phyloP scores from a whole-genome alignment of 148 eudicot genomes.

The Amaranthus cruentus region DNA sequence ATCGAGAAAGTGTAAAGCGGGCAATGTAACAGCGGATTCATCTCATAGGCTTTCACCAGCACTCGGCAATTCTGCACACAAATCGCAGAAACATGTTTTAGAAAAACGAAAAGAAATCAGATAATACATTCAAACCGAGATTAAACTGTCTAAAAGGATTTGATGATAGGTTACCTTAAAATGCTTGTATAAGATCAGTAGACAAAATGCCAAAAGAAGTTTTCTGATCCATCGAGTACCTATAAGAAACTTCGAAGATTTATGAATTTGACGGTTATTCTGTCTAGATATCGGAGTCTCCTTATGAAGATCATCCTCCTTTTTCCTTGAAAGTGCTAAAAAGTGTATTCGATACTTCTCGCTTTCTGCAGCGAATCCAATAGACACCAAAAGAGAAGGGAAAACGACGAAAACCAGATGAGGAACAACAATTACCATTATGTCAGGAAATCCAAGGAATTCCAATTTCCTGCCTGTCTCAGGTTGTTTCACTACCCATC shows the following conservation, averaged over 20 bases:
- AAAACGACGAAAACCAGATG: constrained; percentile 72
- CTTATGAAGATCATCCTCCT: constrained; percentile 47
- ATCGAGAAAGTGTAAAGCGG: constrained; percentile 60
- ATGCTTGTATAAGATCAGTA: constrained; percentile 71
- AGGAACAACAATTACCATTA: constrained; percentile 79
- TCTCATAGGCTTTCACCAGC: constrained; percentile 75
- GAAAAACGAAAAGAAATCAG: too few relatives aligned
- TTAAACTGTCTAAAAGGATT: too few relatives aligned
- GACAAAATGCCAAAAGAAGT: constrained; percentile 40
- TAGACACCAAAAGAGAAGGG: constrained; percentile 47
- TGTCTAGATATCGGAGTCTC: constrained; percentile 18
- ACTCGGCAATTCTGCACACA: constrained; percentile 58
- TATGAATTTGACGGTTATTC: constrained; percentile 12
- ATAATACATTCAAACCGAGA: too few relatives aligned
- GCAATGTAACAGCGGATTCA: constrained; percentile 74
- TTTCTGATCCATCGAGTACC: constrained; percentile 53
- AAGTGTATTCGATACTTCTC: constrained; percentile 44
- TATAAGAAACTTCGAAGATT: constrained; percentile 15
- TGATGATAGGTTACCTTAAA: constrained; percentile 46
- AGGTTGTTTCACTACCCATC: constrained; percentile 57
- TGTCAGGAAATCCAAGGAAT: constrained; percentile 70
- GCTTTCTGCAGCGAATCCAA: constrained; percentile 58
- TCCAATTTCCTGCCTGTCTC: constrained; percentile 30
- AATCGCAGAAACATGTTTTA: neutral
- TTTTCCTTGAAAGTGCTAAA: constrained; percentile 58